These are phyloP conservation scores for Didymella keratinophila DNA, from an alignment of 2,329 filamentous ascomycete species.

Conservation along the genomic window DNA sequence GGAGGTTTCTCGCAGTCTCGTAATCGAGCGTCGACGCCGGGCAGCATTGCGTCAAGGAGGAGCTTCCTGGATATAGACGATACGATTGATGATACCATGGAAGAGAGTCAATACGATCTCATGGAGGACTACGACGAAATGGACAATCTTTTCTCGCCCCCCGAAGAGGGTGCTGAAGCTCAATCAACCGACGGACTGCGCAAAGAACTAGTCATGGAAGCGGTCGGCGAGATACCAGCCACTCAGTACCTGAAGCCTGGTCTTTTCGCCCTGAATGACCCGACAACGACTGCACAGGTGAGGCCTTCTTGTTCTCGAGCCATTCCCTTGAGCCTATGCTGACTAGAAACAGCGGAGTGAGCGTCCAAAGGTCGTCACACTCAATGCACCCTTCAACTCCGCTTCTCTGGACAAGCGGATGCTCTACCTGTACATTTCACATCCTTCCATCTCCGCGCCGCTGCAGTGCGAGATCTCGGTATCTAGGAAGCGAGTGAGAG, in stretches of 20 bases:
- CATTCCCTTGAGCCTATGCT: conserved; percentile 6
- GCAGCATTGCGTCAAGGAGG: conserved; percentile 51
- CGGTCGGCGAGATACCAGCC: conserved; percentile 45
- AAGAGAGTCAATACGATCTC: conserved; percentile 50
- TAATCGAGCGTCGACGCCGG: conserved; percentile 65
- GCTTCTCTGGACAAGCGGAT: conserved; percentile 49
- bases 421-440: conserved; percentile 49
- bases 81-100: conserved; percentile 49
- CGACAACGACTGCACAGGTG: conserved; percentile 30
- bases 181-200: conserved; percentile 49
- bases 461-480: conserved; percentile 50
- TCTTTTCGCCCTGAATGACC: conserved; percentile 35
- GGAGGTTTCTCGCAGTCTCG: conserved; percentile 51
- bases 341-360: conserved; percentile 18
- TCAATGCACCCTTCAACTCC: conserved; percentile 48
- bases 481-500: conserved; percentile 45
- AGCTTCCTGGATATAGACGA: conserved; percentile 51
- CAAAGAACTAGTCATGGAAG: conserved; percentile 50
- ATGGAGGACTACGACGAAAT: conserved; percentile 52
- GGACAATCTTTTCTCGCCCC: conserved; percentile 48
- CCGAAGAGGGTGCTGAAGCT: conserved; percentile 39
- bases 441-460: conserved; percentile 42
- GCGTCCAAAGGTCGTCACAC: conserved; percentile 37
- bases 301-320: neutral
- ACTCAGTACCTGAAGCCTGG: conserved; percentile 41